Evolutionary conservation across 2,329 filamentous ascomycete genomes (phyloP).

Genomic region (Zarea fungicola): DNA sequence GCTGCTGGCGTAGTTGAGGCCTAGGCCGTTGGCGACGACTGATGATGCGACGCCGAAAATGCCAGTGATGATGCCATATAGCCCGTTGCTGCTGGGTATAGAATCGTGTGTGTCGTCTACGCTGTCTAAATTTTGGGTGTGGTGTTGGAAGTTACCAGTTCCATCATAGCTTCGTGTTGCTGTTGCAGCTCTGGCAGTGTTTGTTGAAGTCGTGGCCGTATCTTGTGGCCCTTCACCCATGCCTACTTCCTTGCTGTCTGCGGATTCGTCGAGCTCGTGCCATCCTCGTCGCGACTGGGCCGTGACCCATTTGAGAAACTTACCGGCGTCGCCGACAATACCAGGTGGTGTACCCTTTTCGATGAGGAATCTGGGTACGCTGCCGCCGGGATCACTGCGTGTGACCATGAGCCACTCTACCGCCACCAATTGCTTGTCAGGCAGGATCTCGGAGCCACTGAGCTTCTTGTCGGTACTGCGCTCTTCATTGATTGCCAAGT

Average conservation of each 20-base stretch:
- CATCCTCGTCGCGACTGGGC: constrained; percentile 26
- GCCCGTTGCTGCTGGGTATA: constrained; percentile 37
- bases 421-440: constrained; percentile 33
- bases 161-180: too few relatives aligned
- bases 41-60: constrained; percentile 48
- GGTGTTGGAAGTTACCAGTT: too few relatives aligned
- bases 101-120: constrained; percentile 23
- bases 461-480: constrained; percentile 11
- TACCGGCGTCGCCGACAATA: constrained; percentile 72
- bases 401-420: constrained; percentile 94
- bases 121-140: too few relatives aligned
- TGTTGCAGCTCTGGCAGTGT: too few relatives aligned
- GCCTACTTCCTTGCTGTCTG: background rate
- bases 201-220: constrained; percentile 1
- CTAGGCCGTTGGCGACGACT: constrained; percentile 35
- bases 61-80: constrained; percentile 52
- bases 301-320: constrained; percentile 72
- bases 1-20: constrained; percentile 23
- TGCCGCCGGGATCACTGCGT: constrained; percentile 81
- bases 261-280: constrained; percentile 28
- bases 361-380: constrained; percentile 85
- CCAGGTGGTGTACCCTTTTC: constrained; percentile 79
- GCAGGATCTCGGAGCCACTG: constrained; percentile 13
- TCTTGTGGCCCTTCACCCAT: background rate
- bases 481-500: constrained; percentile 19